Conservation (phyloP, 495 filamentous ascomycete genomes). For the Aspergillus haitiensis region DNA sequence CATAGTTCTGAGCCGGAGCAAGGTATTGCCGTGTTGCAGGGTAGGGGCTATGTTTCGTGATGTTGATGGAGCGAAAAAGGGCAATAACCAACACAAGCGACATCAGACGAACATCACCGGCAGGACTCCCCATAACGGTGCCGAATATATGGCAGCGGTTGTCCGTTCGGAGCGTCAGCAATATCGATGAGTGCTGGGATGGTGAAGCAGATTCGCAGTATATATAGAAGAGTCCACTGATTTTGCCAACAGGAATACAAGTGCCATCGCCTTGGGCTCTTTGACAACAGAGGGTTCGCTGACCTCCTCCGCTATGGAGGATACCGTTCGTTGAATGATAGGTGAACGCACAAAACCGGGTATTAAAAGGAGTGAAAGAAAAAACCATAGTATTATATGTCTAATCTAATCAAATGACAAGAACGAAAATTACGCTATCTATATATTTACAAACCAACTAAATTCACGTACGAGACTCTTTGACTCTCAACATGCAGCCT, state of each 20-base stretch:
- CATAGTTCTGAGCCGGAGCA: conserved; percentile 27
- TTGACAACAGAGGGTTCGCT: conserved; percentile 42
- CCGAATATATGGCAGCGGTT: conserved; percentile 52
- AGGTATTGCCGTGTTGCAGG: conserved; percentile 54
- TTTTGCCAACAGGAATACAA: conserved; percentile 34
- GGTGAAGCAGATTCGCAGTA: conserved; percentile 45
- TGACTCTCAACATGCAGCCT: neutral
- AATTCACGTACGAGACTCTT: too few relatives aligned
- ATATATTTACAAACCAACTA: too few relatives aligned
- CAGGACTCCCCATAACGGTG: conserved; percentile 46
- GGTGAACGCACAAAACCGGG: too few relatives aligned
- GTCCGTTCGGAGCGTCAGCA: conserved; percentile 37
- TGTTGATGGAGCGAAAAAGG: conserved; percentile 63
- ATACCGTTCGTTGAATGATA: too few relatives aligned
- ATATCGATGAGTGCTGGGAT: conserved; percentile 48
- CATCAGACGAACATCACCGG: conserved; percentile 48
- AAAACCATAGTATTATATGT: too few relatives aligned
- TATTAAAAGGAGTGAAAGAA: too few relatives aligned
- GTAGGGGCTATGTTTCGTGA: conserved; percentile 64
- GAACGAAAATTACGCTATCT: too few relatives aligned
- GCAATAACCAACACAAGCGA: conserved; percentile 60
- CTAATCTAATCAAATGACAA: too few relatives aligned
- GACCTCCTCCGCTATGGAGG: conserved; percentile 54
- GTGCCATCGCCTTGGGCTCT: conserved; percentile 47
- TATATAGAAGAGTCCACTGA: conserved; percentile 32